phyloP scores from a whole-genome alignment of 345 rosid species.

The Cochlearia excelsa region DNA sequence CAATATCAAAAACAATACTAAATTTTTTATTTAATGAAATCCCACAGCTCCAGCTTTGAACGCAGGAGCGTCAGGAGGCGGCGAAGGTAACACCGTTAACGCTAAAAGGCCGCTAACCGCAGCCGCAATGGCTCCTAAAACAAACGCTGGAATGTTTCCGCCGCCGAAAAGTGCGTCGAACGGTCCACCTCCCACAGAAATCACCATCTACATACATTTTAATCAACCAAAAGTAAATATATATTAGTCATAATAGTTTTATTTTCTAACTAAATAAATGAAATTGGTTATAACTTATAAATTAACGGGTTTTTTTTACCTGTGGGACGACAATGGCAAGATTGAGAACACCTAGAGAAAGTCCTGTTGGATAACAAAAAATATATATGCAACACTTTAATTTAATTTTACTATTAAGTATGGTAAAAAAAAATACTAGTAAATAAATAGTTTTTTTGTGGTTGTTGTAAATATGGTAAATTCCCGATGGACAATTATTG shows the following conservation, averaged over 20 bases:
- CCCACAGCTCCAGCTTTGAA: conserved; percentile 35
- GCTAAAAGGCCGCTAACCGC: conserved; percentile 59
- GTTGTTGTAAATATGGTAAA: too few relatives aligned
- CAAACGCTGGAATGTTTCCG: conserved; percentile 78
- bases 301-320: conserved; percentile 13
- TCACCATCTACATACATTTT: conserved; percentile 52
- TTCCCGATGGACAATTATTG: too few relatives aligned
- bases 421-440: too few relatives aligned
- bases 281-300: too few relatives aligned
- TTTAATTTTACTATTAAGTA: neutral
- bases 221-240: neutral
- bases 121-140: conserved; percentile 62
- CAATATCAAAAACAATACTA: conserved; percentile 4
- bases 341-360: conserved; percentile 37
- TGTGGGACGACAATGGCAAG: conserved; percentile 38
- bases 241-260: neutral
- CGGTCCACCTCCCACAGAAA: conserved; percentile 67
- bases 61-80: conserved; percentile 47
- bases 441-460: too few relatives aligned
- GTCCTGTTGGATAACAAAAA: conserved; percentile 23
- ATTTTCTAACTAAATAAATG: too few relatives aligned
- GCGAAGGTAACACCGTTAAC: conserved; percentile 64
- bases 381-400: conserved; percentile 6
- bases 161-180: conserved; percentile 75
- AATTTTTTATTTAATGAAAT: conserved; percentile 32